Evolutionary conservation across 306 rosid genomes (phyloP).

Genomic region (Cyclanthera cordifolia): DNA sequence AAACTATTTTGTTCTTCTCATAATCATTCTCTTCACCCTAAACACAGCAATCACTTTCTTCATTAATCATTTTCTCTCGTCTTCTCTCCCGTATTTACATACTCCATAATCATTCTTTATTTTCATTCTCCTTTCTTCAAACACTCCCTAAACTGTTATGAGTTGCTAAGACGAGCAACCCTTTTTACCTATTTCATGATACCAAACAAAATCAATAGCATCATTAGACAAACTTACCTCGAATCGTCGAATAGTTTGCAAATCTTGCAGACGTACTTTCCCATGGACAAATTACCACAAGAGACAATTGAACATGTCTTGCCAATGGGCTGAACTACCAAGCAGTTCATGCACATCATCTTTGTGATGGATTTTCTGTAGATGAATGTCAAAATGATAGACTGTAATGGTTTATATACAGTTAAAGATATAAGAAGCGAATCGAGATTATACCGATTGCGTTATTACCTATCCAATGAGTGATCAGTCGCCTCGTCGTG

Average conservation of each 20-base stretch:
- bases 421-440: not conserved
- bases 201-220: no score
- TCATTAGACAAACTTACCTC: constrained; percentile 28
- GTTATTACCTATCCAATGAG: constrained; percentile 49
- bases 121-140: no score
- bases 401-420: not conserved
- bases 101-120: no score
- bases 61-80: no score
- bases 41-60: no score
- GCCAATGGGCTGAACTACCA: constrained; percentile 58
- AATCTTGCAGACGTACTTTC: constrained; percentile 73
- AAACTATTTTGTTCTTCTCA: no score
- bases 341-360: constrained; percentile 99
- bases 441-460: not conserved
- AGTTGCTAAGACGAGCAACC: no score
- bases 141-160: no score
- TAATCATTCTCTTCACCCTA: no score
- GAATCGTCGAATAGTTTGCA: constrained; percentile 84
- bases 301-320: constrained; percentile 55
- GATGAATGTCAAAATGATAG: constrained; percentile 13
- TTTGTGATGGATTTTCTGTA: constrained; percentile 61
- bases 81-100: no score
- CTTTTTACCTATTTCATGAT: no score
- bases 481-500: constrained; percentile 73
- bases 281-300: constrained; percentile 65